Percentiles rank a stretch among this genome's conserved stretches.
These are phyloP conservation scores for Ogataea parapolymorpha DNA, from an alignment of 805 yeast genomes.

Conservation along the genomic window DNA sequence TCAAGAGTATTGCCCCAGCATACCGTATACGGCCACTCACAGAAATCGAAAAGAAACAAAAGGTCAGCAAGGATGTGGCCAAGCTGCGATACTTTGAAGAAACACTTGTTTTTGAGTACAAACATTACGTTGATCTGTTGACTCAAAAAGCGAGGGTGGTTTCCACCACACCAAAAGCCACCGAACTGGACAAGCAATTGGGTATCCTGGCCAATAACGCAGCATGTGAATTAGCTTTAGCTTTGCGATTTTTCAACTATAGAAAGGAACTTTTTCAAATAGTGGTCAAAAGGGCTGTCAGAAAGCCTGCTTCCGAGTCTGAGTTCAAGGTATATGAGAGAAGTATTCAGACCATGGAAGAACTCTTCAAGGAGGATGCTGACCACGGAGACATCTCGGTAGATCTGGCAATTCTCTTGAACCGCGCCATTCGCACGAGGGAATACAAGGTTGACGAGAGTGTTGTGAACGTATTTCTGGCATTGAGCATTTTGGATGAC, in stretches of 20 bases:
- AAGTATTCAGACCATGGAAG: conserved; percentile 64
- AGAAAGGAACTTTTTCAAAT: conserved; percentile 70
- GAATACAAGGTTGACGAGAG: conserved; percentile 81
- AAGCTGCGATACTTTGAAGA: conserved; percentile 80
- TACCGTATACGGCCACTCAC: conserved; percentile 81
- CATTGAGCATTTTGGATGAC: conserved; percentile 63
- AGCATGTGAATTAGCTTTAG: conserved; percentile 69
- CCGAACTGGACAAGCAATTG: conserved; percentile 36
- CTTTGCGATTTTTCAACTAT: conserved; percentile 76
- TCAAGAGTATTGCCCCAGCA: conserved; percentile 83
- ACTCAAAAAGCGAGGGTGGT: conserved; percentile 36
- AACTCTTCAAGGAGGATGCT: conserved; percentile 69
- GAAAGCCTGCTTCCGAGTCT: conserved; percentile 49
- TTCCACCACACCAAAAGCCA: conserved; percentile 25
- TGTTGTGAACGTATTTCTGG: conserved; percentile 67
- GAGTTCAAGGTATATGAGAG: conserved; percentile 50
- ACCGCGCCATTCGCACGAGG: conserved; percentile 69
- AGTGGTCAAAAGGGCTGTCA: conserved; percentile 61
- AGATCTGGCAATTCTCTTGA: conserved; percentile 65
- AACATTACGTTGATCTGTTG: conserved; percentile 58
- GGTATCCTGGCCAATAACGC: conserved; percentile 69
- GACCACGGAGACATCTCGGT: conserved; percentile 76
- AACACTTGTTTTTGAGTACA: conserved; percentile 64
- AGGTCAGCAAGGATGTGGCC: conserved; percentile 79
- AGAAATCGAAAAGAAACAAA: conserved; percentile 77